Evolutionary conservation across 208 protist genomes (phyloP), one percentile per base, ranked within the genome.

Genomic region (Leishmania arabica): DNA sequence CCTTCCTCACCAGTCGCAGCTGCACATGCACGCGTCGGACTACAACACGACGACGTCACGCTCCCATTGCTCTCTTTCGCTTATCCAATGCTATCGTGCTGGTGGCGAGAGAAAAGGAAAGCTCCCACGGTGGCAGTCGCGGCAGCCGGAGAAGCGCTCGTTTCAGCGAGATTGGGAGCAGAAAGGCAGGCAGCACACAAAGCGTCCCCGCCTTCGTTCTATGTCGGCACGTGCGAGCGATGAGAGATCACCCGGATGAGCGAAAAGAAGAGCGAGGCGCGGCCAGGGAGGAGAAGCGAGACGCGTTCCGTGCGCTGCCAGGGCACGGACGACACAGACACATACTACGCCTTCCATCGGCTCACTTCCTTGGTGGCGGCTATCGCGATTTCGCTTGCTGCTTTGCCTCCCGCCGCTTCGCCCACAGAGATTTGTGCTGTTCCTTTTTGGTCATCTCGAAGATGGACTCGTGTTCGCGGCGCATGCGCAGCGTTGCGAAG

Each of bases 401-500:
- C 62, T 84, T 87, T 49, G 90, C 84, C 84, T 98, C 95, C 3
- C 95, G 92, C 24, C 93, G 88, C 79, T 96, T 96, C 34, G 88
- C 91, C 91, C 92, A 96, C 9, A 98, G 84, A 27, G 92, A 94
- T 89, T 96, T 95, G 84, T 87, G 88, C 83, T 97, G 93, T 79
- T 94, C 77, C 84, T 96, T 93, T 78, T 94, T 95, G 0, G 94
- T 98, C 94, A 97, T 97, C 72, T 97, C 80, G 83, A 97, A 97
- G 31, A 97, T 86, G 6, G 87, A 81, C 87, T 98, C 95, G 83
- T 98, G 91, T 70, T 96, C 92, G 31, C 94, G 94, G 42, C 95
- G 93, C 68, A 95, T 77, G n/a, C 95, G 95, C 83, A 96, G 83
- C 45, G 93, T 95, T 31, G 91, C 86, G 65, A 98, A 98, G 85